A percentile compares a stretch with the other conserved stretches of the same genome.
Evolutionary conservation across 164 flowering plant genomes (phyloP).

Genomic region (Paratinospora sagittata): DNA sequence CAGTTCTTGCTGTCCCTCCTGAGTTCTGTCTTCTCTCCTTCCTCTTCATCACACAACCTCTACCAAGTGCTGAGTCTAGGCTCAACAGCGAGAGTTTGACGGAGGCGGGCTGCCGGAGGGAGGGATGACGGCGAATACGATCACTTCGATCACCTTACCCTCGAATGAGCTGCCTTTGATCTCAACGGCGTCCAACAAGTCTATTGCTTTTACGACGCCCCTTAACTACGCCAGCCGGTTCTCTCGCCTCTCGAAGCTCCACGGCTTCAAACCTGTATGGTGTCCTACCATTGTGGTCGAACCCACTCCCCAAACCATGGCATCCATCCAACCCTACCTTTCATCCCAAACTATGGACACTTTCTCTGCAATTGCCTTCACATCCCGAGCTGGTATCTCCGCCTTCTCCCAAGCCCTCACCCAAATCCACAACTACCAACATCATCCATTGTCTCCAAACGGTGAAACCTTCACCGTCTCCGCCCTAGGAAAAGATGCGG

Average conservation of each 20-base stretch:
- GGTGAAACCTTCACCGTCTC: conserved; percentile 39
- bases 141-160: neutral
- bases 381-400: conserved; percentile 59
- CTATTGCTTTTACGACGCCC: conserved; percentile 3
- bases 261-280: neutral
- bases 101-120: no score
- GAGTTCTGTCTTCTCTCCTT: no score
- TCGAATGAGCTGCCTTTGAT: neutral
- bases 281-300: conserved; percentile 5
- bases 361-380: conserved; percentile 68
- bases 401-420: conserved; percentile 32
- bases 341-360: neutral
- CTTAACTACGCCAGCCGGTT: neutral
- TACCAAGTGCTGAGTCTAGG: no score
- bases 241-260: neutral
- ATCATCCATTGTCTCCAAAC: conserved; percentile 29
- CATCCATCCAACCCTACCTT: neutral
- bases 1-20: no score
- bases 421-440: neutral
- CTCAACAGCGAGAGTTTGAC: no score
- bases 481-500: conserved; percentile 64
- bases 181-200: neutral
- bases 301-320: neutral
- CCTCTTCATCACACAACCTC: no score
- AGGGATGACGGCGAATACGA: no score